Conservation (phyloP, 75 land plant species). For the Selaginella tamariscina region DNA sequence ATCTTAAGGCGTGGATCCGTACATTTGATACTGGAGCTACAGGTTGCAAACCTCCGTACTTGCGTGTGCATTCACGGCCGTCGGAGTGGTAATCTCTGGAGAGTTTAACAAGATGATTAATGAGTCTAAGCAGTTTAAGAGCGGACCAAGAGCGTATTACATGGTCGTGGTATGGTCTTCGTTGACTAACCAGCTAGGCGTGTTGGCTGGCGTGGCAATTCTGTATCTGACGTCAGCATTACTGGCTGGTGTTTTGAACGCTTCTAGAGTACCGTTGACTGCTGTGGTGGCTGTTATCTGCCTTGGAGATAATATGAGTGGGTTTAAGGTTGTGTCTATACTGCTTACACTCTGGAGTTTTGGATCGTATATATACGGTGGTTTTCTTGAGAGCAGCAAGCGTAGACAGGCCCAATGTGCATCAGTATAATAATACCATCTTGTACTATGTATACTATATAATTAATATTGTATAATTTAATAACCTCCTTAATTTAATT, state of each 20-base stretch:
- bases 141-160: slow-evolving; percentile 40
- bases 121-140: slow-evolving; percentile 41
- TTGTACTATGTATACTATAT: too few relatives aligned
- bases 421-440: too few relatives aligned
- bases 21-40: slow-evolving; percentile 75
- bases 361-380: slow-evolving; percentile 53
- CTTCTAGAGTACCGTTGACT: slow-evolving; percentile 62
- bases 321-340: slow-evolving; percentile 64
- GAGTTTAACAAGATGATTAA: slow-evolving; percentile 46
- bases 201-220: slow-evolving; percentile 51
- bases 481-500: too few relatives aligned
- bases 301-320: slow-evolving; percentile 64
- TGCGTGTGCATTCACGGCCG: slow-evolving; percentile 50
- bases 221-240: slow-evolving; percentile 57
- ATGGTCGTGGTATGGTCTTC: slow-evolving; percentile 62
- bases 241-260: slow-evolving; percentile 70
- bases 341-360: slow-evolving; percentile 69
- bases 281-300: slow-evolving; percentile 57
- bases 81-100: slow-evolving; percentile 35
- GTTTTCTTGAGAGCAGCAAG: background rate
- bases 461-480: too few relatives aligned
- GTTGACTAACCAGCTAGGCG: slow-evolving; percentile 62
- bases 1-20: slow-evolving; percentile 30
- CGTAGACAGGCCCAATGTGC: background rate
- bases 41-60: slow-evolving; percentile 58